Evolutionary conservation across 2,329 filamentous ascomycete species (phyloP).

Genomic region (Ophiosphaerella herpotricha): DNA sequence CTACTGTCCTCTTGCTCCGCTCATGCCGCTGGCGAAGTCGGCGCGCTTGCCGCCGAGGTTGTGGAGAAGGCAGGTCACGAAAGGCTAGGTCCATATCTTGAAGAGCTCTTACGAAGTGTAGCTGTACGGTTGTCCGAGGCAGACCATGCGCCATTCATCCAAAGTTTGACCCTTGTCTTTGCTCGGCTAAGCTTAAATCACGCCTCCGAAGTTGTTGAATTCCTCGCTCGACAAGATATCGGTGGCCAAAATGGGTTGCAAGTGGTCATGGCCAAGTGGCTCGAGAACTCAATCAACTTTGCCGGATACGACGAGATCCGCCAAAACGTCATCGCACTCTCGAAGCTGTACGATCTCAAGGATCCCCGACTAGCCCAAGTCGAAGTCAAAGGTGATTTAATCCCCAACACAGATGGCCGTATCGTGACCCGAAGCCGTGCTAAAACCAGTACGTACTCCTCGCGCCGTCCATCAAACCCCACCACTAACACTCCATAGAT

Average conservation of each 20-base stretch:
- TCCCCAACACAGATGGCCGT: constrained; percentile 70
- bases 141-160: constrained; percentile 85
- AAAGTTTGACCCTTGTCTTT: constrained; percentile 94
- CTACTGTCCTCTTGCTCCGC: constrained; percentile 83
- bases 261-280: constrained; percentile 90
- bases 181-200: constrained; percentile 84
- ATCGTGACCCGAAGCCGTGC: constrained; percentile 95
- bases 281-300: constrained; percentile 96
- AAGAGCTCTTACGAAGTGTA: constrained; percentile 86
- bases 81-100: constrained; percentile 84
- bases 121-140: constrained; percentile 83
- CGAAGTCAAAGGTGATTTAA: constrained; percentile 87
- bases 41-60: constrained; percentile 88
- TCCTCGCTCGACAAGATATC: constrained; percentile 83
- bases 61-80: constrained; percentile 95
- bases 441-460: constrained; percentile 68
- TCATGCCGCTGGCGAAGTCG: constrained; percentile 92
- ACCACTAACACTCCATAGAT: constrained; percentile 54
- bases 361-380: constrained; percentile 79
- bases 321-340: constrained; percentile 93
- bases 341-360: constrained; percentile 86
- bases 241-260: constrained; percentile 80
- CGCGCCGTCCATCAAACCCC: not conserved
- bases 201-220: constrained; percentile 87
- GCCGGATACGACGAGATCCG: constrained; percentile 98